Evolutionary conservation across 2,329 filamentous ascomycete species (phyloP).

Genomic region (Nakataea oryzae): DNA sequence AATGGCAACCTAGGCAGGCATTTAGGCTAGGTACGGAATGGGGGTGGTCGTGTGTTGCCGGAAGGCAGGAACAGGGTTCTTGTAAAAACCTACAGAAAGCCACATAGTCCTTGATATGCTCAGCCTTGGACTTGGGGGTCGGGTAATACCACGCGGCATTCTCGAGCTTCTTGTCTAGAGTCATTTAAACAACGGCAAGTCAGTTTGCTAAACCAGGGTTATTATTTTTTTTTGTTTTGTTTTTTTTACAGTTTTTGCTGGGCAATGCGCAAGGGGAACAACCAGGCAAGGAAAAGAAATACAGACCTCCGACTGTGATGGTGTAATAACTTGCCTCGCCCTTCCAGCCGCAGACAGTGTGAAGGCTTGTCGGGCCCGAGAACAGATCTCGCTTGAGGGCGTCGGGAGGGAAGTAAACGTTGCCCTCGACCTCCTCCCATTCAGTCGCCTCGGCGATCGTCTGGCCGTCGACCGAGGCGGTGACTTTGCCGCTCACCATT

Average conservation of each 20-base stretch:
- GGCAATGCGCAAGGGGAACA: not conserved
- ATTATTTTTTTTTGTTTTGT: not conserved
- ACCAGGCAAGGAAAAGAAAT: not conserved
- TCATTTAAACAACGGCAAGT: not conserved
- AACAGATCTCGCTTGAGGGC: slow-evolving; percentile 34
- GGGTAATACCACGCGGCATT: slow-evolving; percentile 52
- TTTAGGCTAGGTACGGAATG: too few species aligned
- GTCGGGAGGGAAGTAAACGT: slow-evolving; percentile 42
- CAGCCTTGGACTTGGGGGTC: slow-evolving; percentile 33
- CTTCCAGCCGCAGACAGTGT: slow-evolving; percentile 45
- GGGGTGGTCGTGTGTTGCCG: too few species aligned
- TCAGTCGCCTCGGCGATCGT: slow-evolving; percentile 38
- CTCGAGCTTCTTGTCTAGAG: slow-evolving; percentile 29
- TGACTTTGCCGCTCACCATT: slow-evolving; percentile 13
- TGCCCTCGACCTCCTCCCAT: slow-evolving; percentile 47
- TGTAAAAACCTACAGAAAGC: slow-evolving; percentile 40
- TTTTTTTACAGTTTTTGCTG: not conserved
- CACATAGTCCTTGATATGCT: slow-evolving; percentile 41
- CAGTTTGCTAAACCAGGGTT: not conserved
- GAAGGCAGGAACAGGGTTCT: not conserved
- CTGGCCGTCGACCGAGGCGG: slow-evolving; percentile 35
- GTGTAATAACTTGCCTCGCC: slow-evolving; percentile 47
- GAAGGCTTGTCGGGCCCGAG: slow-evolving; percentile 26
- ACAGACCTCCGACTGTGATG: slow-evolving; percentile 33
- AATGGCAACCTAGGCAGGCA: too few species aligned